Percentiles rank a stretch among this genome's conserved stretches.
Conservation (phyloP, 352 stramenopile genomes). For the Thalassiosira hispida region DNA sequence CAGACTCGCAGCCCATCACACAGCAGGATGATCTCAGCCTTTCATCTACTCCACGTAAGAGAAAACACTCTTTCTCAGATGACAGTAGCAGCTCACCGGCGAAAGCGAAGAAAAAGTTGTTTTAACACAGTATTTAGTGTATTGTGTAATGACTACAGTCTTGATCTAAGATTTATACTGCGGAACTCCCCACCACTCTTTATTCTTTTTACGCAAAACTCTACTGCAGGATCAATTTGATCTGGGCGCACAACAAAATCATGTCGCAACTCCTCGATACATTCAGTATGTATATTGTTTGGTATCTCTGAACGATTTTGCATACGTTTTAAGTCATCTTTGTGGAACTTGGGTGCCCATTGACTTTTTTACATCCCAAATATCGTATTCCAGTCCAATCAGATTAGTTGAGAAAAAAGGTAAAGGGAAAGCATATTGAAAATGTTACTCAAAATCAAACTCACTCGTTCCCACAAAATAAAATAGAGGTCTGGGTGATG, state of each 20-base stretch:
- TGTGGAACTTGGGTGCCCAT: slow-evolving; percentile 69
- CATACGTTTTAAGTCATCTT: slow-evolving; percentile 53
- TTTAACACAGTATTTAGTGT: neutral
- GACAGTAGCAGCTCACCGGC: neutral
- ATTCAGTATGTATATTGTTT: slow-evolving; percentile 50
- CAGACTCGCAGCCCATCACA: slow-evolving; percentile 9
- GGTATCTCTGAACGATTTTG: slow-evolving; percentile 29
- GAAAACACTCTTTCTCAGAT: slow-evolving; percentile 2
- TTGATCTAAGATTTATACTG: slow-evolving; percentile 7
- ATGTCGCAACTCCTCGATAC: slow-evolving; percentile 57
- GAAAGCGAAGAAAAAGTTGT: slow-evolving; percentile 7
- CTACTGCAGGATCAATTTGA: slow-evolving; percentile 48
- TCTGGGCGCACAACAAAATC: slow-evolving; percentile 71
- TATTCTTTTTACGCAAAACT: slow-evolving; percentile 64
- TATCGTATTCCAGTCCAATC: neutral
- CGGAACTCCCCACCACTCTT: neutral
- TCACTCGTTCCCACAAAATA: slow-evolving; percentile 59
- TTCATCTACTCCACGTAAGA: slow-evolving; percentile 8
- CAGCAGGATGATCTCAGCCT: neutral
- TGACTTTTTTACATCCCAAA: slow-evolving; percentile 48
- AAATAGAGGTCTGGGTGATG: slow-evolving; percentile 54
- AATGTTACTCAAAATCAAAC: neutral
- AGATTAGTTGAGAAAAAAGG: neutral
- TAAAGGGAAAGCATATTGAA: neutral
- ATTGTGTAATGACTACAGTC: neutral